phyloP scores from a whole-genome alignment of 179 eudicot species.

The Corrigiola litoralis region DNA sequence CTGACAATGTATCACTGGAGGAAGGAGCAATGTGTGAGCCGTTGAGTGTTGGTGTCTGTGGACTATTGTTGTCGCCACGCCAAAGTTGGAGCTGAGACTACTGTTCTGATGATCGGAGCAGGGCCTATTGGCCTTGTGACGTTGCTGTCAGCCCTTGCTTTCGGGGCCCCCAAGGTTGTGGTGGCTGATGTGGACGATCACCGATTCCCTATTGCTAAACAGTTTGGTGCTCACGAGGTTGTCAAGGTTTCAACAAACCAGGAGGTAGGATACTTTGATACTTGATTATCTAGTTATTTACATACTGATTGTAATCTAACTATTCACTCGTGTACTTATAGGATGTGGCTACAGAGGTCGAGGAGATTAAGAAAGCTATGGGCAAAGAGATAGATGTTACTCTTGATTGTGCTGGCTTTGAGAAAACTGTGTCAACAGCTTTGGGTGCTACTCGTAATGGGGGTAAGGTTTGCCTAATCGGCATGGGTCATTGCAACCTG shows the following conservation, averaged over 20 bases:
- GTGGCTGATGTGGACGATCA: slow-evolving; percentile 65
- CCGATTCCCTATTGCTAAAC: slow-evolving; percentile 66
- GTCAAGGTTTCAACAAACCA: slow-evolving; percentile 53
- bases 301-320: too few relatives aligned
- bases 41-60: slow-evolving; percentile 73
- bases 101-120: slow-evolving; percentile 65
- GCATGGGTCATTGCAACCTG: slow-evolving; percentile 76
- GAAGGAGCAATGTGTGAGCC: slow-evolving; percentile 97
- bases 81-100: slow-evolving; percentile 55
- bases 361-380: slow-evolving; percentile 48
- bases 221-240: slow-evolving; percentile 57
- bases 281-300: too few relatives aligned
- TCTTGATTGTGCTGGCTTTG: slow-evolving; percentile 76
- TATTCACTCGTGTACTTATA: slow-evolving; percentile 3
- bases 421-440: slow-evolving; percentile 73
- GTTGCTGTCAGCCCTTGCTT: slow-evolving; percentile 73
- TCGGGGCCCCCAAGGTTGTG: slow-evolving; percentile 68
- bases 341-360: slow-evolving; percentile 55
- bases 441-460: slow-evolving; percentile 57
- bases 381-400: slow-evolving; percentile 49
- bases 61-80: slow-evolving; percentile 81
- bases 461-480: slow-evolving; percentile 79
- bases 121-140: slow-evolving; percentile 88
- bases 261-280: not conserved
- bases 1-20: slow-evolving; percentile 75